Percentiles rank a stretch among this genome's conserved stretches.
Evolutionary conservation across 1,139 yeast genomes (phyloP).

Genomic region (Kurtzmaniella quercitrusa): DNA sequence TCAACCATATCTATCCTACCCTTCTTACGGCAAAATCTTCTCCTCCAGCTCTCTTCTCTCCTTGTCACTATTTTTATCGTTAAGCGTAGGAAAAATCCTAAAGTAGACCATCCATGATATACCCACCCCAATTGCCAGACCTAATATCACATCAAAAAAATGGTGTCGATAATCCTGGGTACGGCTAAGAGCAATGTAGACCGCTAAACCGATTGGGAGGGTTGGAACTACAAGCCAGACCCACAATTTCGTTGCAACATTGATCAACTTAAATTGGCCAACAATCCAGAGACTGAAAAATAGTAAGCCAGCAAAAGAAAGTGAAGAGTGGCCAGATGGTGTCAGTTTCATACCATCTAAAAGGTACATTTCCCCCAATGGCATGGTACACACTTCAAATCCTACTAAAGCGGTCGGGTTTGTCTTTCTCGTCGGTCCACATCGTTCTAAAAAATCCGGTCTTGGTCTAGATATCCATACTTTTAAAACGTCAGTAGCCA

Average conservation of each 20-base stretch:
- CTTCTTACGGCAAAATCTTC: background rate
- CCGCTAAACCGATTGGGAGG: constrained; percentile 28
- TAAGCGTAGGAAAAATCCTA: constrained; percentile 11
- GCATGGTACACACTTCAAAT: constrained; percentile 38
- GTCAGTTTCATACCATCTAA: constrained; percentile 45
- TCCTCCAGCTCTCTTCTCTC: background rate
- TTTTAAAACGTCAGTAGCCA: constrained; percentile 37
- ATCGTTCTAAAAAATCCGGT: constrained; percentile 42
- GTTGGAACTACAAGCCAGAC: constrained; percentile 1
- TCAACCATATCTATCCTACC: too few species aligned
- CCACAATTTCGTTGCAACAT: background rate
- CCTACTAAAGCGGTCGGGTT: constrained; percentile 29
- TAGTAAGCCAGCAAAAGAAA: constrained; percentile 37
- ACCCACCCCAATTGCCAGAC: constrained; percentile 40
- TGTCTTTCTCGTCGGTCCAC: constrained; percentile 32
- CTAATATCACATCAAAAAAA: constrained; percentile 36
- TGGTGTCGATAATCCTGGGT: constrained; percentile 45
- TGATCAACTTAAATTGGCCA: constrained; percentile 28
- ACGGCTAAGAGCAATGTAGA: constrained; percentile 35
- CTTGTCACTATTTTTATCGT: constrained; percentile 4
- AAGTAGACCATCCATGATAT: constrained; percentile 14
- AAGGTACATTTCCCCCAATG: constrained; percentile 25
- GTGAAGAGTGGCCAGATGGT: constrained; percentile 45
- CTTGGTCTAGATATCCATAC: constrained; percentile 46
- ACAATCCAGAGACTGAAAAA: constrained; percentile 38